Base-by-base conservation (phyloP, 2,329 filamentous ascomycete genomes). In the Talaromyces verruculosus region DNA sequence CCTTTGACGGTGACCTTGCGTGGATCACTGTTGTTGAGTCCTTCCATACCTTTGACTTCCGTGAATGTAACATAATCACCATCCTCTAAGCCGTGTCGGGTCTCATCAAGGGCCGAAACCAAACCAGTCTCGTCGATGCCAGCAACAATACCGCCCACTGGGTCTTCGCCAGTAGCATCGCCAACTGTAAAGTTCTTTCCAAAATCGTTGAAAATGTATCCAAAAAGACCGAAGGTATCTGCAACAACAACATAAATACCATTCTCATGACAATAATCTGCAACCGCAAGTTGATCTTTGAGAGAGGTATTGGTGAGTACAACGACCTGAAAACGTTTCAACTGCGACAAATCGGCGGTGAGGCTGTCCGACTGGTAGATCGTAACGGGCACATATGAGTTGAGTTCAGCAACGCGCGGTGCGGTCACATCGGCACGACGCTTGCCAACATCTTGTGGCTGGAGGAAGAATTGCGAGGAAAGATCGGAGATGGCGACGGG, bases 391-490 rank as follows among this genome's bases (percentile, higher is more conserved):
- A 94, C 97, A 77, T 99, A 99, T 68, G 93, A 91, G 79, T 99
- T 99, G 71, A 99, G 86, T 80, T 99, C 95, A 49, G 93, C 91
- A 33, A 99, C 91, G 61, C 92, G 89, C 8, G 95, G 94, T 1
- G 90, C 92, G 1, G 94, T 97, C 64, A 92, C 91, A 71, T 88
- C 84, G 70, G 94, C 95, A 76, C 95, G 89, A 4, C 93, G 91
- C 83, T 97, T 96, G 74, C 95, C 95, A 63, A 98, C 89, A 77
- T 99, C 95, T 73, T 89, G 87, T 19, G 88, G 85, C 65, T 88
- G 92, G 25, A 99, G 88, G 85, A 99, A 99, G 85, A 99, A 99
- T 79, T 99, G 95, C 51, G 95, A 91, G 47, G 95, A 98, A 39
- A 99, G 88, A 76, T 99, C 95, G 72, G 92, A 86, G 72, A 97